Percentiles rank a stretch among this genome's conserved stretches.
Evolutionary conservation across 306 rosid genomes (phyloP).

Genomic region (Cicer bijugum): DNA sequence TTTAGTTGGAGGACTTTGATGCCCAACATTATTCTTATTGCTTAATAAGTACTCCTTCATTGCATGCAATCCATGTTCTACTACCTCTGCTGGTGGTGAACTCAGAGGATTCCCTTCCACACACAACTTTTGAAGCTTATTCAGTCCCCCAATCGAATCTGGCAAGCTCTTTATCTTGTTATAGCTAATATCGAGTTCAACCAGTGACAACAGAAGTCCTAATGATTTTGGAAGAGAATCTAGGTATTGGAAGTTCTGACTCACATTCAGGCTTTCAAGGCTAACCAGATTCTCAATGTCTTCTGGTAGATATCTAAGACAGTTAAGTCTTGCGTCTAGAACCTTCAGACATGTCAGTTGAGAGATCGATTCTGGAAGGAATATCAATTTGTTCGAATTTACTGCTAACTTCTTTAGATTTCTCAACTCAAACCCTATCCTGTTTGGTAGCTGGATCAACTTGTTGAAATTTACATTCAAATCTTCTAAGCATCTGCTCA

Average conservation of each 20-base stretch:
- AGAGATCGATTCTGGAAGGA: constrained; percentile 69
- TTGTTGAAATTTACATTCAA: constrained; percentile 90
- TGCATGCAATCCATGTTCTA: constrained; percentile 66
- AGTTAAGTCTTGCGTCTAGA: constrained; percentile 77
- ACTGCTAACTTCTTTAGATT: constrained; percentile 73
- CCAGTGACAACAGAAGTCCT: constrained; percentile 78
- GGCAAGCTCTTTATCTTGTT: constrained; percentile 69
- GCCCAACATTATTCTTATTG: constrained; percentile 59
- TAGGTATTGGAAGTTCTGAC: constrained; percentile 90
- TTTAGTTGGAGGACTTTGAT: constrained; percentile 53
- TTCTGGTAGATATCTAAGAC: constrained; percentile 71
- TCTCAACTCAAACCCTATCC: constrained; percentile 64
- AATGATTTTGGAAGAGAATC: constrained; percentile 71
- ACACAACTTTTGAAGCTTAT: constrained; percentile 61
- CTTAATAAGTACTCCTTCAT: constrained; percentile 70
- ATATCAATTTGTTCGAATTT: constrained; percentile 75
- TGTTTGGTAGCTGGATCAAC: constrained; percentile 64
- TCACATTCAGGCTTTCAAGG: constrained; percentile 74
- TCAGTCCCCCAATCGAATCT: constrained; percentile 72
- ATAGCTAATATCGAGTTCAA: constrained; percentile 81
- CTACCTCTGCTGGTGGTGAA: constrained; percentile 68
- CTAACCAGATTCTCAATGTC: constrained; percentile 81
- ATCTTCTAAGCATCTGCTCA: constrained; percentile 69
- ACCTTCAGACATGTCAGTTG: constrained; percentile 60
- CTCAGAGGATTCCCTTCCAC: constrained; percentile 82